Conservation (phyloP, 768 basidiomycete species). For the Boletus edulis region DNA sequence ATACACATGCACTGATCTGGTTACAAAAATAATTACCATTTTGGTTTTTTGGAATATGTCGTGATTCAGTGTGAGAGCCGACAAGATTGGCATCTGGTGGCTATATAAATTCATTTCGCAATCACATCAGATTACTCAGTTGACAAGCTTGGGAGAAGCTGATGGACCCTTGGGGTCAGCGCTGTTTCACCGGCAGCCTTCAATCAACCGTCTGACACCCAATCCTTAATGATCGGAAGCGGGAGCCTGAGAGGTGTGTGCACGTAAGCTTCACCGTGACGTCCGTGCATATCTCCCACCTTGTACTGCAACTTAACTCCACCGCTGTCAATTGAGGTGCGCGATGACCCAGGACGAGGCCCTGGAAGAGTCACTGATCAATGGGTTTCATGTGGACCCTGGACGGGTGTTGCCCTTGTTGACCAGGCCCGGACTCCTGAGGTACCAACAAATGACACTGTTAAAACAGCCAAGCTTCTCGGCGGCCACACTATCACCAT, state of each 20-base stretch:
- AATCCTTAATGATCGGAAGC: not conserved
- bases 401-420: too few relatives aligned
- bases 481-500: not conserved
- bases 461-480: not conserved
- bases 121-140: not conserved
- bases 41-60: conserved; percentile 4
- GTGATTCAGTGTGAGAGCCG: too few relatives aligned
- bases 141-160: conserved; percentile 3
- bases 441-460: not conserved
- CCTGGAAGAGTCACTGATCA: not conserved
- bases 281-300: not conserved
- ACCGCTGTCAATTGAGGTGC: not conserved
- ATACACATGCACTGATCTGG: conserved; percentile 2
- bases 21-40: conserved; percentile 2
- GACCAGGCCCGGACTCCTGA: not conserved
- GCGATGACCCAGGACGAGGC: not conserved
- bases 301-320: not conserved
- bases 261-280: not conserved
- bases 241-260: not conserved
- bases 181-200: not conserved
- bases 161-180: not conserved
- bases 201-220: not conserved
- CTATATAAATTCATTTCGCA: too few relatives aligned
- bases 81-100: too few relatives aligned
- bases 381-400: too few relatives aligned